Evolutionary conservation across 352 stramenopile species (phyloP).

Genomic region (Phytophthora sansomeana): DNA sequence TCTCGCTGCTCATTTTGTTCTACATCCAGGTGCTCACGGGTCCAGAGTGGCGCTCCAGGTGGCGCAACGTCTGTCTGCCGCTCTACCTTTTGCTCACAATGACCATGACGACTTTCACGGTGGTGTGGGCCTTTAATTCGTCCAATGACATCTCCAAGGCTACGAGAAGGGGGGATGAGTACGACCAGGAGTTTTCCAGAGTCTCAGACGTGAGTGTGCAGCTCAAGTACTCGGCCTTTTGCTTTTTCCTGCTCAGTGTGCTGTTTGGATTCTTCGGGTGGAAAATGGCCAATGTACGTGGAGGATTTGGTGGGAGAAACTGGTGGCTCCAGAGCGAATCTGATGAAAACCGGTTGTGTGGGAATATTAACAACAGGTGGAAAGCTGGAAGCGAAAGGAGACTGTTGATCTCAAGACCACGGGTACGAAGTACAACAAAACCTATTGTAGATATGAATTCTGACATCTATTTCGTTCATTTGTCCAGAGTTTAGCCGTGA

Average conservation of each 20-base stretch:
- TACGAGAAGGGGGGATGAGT: constrained; percentile 69
- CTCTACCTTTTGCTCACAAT: constrained; percentile 86
- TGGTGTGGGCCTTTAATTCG: constrained; percentile 87
- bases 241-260: constrained; percentile 81
- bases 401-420: constrained; percentile 78
- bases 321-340: not conserved
- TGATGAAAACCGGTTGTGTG: not conserved
- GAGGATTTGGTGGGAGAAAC: not conserved
- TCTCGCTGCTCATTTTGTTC: constrained; percentile 88
- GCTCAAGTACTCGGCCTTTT: constrained; percentile 84
- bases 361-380: constrained; percentile 45
- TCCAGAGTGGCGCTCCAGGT: constrained; percentile 72
- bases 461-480: constrained; percentile 9
- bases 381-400: constrained; percentile 79
- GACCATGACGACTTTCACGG: constrained; percentile 87
- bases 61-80: constrained; percentile 83
- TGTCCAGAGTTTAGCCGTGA: constrained; percentile 73
- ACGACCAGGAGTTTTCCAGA: constrained; percentile 86
- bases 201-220: constrained; percentile 82
- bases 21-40: constrained; percentile 91
- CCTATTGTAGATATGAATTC: not conserved
- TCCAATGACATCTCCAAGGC: constrained; percentile 85
- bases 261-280: constrained; percentile 89
- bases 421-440: constrained; percentile 42
- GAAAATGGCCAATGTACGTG: constrained; percentile 82